Percentiles rank a stretch among this genome's conserved stretches.
These are phyloP conservation scores for Termitomyces eurrhizus DNA, from an alignment of 768 basidiomycete genomes.

Conservation along the genomic window DNA sequence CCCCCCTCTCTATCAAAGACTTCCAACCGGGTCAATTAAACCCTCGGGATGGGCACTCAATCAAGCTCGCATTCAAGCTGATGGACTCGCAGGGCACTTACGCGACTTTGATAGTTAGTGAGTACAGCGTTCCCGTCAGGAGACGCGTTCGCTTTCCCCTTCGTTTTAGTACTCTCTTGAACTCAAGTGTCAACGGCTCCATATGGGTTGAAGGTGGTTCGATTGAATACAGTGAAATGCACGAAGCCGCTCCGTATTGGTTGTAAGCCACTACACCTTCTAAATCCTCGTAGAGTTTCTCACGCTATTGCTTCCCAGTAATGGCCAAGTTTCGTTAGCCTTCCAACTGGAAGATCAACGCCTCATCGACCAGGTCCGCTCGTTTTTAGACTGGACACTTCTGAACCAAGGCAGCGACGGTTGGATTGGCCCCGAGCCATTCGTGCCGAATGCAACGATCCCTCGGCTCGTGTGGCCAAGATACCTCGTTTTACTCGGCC, in stretches of 20 bases:
- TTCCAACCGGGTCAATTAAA: conserved; percentile 34
- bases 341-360: conserved; percentile 35
- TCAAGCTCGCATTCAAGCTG: conserved; percentile 37
- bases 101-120: conserved; percentile 38
- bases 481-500: conserved; percentile 34
- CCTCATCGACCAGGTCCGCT: conserved; percentile 32
- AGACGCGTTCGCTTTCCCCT: neutral
- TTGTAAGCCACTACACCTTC: conserved; percentile 27
- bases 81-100: conserved; percentile 37
- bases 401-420: conserved; percentile 33
- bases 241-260: conserved; percentile 40
- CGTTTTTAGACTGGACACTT: conserved; percentile 37
- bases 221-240: conserved; percentile 41
- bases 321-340: conserved; percentile 37
- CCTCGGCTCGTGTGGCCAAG: conserved; percentile 41
- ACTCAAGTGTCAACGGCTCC: conserved; percentile 33
- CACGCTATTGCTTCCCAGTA: conserved; percentile 19
- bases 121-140: conserved; percentile 5
- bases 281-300: neutral
- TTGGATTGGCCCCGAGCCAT: conserved; percentile 39
- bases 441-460: conserved; percentile 29
- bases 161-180: neutral
- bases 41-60: conserved; percentile 36
- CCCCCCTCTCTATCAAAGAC: conserved; percentile 25
- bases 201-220: conserved; percentile 40